phyloP scores from a whole-genome alignment of 371 early-diverging fungal genomes.

The Dinochytrium kinnereticum region DNA sequence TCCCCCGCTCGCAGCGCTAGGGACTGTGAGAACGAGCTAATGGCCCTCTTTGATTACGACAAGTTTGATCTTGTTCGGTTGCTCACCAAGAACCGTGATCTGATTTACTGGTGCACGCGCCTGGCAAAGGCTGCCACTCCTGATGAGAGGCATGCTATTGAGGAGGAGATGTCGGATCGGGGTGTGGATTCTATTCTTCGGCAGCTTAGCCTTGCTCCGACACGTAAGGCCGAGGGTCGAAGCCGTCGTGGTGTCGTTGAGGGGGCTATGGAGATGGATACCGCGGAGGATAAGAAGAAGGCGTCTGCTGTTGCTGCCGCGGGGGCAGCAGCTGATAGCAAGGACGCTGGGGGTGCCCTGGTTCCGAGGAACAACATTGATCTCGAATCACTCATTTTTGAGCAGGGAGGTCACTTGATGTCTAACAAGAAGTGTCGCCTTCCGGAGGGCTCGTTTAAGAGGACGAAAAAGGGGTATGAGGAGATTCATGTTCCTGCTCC shows the following conservation, averaged over 20 bases:
- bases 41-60: conserved; percentile 91
- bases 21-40: conserved; percentile 93
- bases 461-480: conserved; percentile 93
- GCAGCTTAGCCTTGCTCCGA: conserved; percentile 56
- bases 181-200: conserved; percentile 76
- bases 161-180: conserved; percentile 70
- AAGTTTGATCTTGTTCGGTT: conserved; percentile 92
- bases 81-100: conserved; percentile 83
- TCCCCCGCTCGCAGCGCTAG: conserved; percentile 68
- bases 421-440: conserved; percentile 93
- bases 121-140: conserved; percentile 72
- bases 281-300: conserved; percentile 39
- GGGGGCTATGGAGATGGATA: conserved; percentile 73
- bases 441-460: conserved; percentile 94
- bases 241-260: conserved; percentile 74
- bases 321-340: conserved; percentile 32
- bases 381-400: conserved; percentile 82
- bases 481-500: conserved; percentile 97
- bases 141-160: conserved; percentile 62
- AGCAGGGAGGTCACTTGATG: conserved; percentile 94
- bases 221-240: conserved; percentile 41
- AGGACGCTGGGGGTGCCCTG: conserved; percentile 22
- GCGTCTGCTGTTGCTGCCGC: conserved; percentile 3
- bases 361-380: conserved; percentile 60
- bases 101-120: conserved; percentile 90